Conservation (phyloP, 495 filamentous ascomycete species). For the Penicillium cinerascens region DNA sequence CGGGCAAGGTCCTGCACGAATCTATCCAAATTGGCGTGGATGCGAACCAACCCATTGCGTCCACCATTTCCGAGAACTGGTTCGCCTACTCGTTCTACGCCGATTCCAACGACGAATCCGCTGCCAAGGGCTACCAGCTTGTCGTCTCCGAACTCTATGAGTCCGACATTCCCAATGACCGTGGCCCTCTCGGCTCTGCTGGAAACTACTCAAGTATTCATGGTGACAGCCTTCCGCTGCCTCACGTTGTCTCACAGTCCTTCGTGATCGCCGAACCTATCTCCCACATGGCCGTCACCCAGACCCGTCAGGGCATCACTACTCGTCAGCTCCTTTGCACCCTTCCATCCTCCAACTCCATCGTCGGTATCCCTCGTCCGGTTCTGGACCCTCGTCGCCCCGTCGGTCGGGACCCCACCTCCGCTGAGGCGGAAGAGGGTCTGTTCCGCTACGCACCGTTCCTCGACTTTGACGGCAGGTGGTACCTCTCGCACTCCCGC, state of each 20-base stretch:
- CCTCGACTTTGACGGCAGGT: slow-evolving; percentile 81
- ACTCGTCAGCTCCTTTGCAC: slow-evolving; percentile 76
- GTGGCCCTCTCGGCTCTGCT: slow-evolving; percentile 67
- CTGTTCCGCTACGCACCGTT: slow-evolving; percentile 69
- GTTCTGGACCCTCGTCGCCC: slow-evolving; percentile 86
- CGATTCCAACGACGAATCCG: slow-evolving; percentile 48
- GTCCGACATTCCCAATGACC: slow-evolving; percentile 75
- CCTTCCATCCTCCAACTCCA: slow-evolving; percentile 63
- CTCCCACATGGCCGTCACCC: slow-evolving; percentile 74
- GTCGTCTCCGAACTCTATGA: slow-evolving; percentile 88
- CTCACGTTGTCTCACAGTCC: slow-evolving; percentile 72
- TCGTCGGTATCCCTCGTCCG: slow-evolving; percentile 73
- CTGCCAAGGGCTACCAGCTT: slow-evolving; percentile 81
- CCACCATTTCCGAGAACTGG: slow-evolving; percentile 90
- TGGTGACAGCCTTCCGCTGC: slow-evolving; percentile 43
- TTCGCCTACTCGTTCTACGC: slow-evolving; percentile 85
- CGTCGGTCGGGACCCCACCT: slow-evolving; percentile 75
- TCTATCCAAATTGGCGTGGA: slow-evolving; percentile 72
- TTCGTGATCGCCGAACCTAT: slow-evolving; percentile 76
- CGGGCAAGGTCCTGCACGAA: slow-evolving; percentile 72
- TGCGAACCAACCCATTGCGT: slow-evolving; percentile 66
- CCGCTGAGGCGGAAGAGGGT: slow-evolving; percentile 79
- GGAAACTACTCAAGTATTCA: slow-evolving; percentile 69
- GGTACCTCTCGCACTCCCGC: slow-evolving; percentile 75
- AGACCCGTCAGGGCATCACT: slow-evolving; percentile 92